Evolutionary conservation across 768 basidiomycete genomes (phyloP).

Genomic region (Boletus rubescentipes): DNA sequence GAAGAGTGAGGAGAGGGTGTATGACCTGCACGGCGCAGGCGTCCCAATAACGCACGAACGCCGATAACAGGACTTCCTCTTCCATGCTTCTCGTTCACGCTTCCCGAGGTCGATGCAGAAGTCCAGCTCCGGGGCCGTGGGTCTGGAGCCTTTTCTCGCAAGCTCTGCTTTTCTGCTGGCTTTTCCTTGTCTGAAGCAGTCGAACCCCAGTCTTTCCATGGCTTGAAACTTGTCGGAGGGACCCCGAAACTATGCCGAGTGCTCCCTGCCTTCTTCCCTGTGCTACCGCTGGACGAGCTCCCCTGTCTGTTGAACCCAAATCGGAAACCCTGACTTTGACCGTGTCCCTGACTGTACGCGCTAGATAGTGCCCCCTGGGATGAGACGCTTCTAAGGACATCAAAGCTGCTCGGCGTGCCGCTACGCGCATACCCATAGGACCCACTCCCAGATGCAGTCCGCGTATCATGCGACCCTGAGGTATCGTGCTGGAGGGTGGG

Average conservation of each 20-base stretch:
- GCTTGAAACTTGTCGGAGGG: slow-evolving; percentile 29
- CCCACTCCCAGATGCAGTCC: slow-evolving; percentile 23
- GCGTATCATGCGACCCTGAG: slow-evolving; percentile 19
- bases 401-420: slow-evolving; percentile 26
- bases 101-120: slow-evolving; percentile 18
- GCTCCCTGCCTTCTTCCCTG: slow-evolving; percentile 11
- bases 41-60: slow-evolving; percentile 29
- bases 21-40: slow-evolving; percentile 24
- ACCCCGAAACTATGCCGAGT: slow-evolving; percentile 18
- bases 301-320: slow-evolving; percentile 18
- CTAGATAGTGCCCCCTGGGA: slow-evolving; percentile 32
- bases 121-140: slow-evolving; percentile 14
- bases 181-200: slow-evolving; percentile 19
- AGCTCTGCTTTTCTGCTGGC: slow-evolving; percentile 9
- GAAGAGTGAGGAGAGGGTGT: slow-evolving; percentile 32
- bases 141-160: slow-evolving; percentile 14
- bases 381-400: slow-evolving; percentile 29
- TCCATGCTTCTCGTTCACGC: slow-evolving; percentile 23
- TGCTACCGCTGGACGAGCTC: slow-evolving; percentile 22
- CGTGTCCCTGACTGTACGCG: slow-evolving; percentile 16
- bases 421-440: slow-evolving; percentile 27
- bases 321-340: slow-evolving; percentile 14
- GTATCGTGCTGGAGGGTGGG: slow-evolving; percentile 13
- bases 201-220: slow-evolving; percentile 25
- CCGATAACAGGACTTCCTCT: slow-evolving; percentile 22